phyloP scores from a whole-genome alignment of 2,329 filamentous ascomycete species.

The Fusarium continuum region DNA sequence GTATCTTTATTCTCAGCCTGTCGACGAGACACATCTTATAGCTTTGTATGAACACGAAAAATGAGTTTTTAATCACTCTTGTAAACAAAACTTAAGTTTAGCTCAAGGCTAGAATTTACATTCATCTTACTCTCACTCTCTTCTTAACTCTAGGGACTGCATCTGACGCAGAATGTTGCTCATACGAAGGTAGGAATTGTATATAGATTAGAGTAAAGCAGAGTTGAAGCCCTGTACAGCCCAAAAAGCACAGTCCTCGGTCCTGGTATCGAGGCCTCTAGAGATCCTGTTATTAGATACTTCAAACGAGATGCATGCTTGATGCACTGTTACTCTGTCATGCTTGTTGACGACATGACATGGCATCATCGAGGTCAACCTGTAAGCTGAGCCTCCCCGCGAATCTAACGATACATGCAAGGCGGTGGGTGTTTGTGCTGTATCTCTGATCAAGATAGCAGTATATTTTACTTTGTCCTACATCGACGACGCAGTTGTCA shows the following conservation, averaged over 20 bases:
- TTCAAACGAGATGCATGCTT: constrained; percentile 28
- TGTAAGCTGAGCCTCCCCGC: constrained; percentile 23
- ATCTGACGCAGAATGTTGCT: not conserved
- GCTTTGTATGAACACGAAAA: too few relatives aligned
- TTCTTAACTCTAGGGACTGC: not conserved
- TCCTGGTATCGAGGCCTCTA: too few relatives aligned
- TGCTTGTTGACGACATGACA: constrained; percentile 36
- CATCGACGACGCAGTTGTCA: constrained; percentile 36
- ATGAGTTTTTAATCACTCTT: too few relatives aligned
- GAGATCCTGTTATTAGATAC: not conserved
- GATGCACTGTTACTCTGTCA: constrained; percentile 32
- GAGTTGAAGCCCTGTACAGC: not conserved
- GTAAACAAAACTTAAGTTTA: not conserved
- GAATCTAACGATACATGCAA: constrained; percentile 34
- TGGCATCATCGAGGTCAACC: constrained; percentile 22
- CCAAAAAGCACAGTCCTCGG: not conserved
- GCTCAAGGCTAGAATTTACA: not conserved
- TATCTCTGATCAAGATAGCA: constrained; percentile 36
- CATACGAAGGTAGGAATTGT: not conserved
- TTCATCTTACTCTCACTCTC: not conserved
- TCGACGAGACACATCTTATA: not conserved
- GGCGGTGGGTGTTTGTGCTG: constrained; percentile 28
- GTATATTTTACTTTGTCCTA: constrained; percentile 27
- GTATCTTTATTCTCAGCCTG: not conserved
- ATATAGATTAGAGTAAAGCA: not conserved